Evolutionary conservation across 345 rosid species (phyloP).

Genomic region (Hevea brasiliensis): DNA sequence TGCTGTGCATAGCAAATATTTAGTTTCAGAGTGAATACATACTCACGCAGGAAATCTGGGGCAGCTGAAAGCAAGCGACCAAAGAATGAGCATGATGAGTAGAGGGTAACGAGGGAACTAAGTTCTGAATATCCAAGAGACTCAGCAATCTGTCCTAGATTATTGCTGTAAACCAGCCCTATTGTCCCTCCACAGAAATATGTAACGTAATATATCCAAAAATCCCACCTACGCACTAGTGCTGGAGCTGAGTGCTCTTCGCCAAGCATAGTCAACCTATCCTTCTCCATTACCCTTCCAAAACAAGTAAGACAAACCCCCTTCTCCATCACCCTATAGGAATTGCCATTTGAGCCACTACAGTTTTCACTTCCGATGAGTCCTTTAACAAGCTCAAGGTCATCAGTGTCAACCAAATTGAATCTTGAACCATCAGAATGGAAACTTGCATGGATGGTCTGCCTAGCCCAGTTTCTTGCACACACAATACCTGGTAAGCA

Average conservation of each 20-base stretch:
- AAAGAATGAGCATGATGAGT: conserved; percentile 79
- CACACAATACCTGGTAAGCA: conserved; percentile 59
- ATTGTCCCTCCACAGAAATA: conserved; percentile 81
- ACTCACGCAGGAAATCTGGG: conserved; percentile 74
- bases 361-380: conserved; percentile 33
- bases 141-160: conserved; percentile 78
- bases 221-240: conserved; percentile 59
- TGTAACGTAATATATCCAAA: conserved; percentile 72
- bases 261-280: conserved; percentile 53
- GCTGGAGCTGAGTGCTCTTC: conserved; percentile 63
- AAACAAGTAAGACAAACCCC: conserved; percentile 14
- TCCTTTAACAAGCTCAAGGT: conserved; percentile 50
- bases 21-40: conserved; percentile 26
- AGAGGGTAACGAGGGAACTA: conserved; percentile 54
- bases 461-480: conserved; percentile 49
- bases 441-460: conserved; percentile 18
- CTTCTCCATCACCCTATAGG: neutral
- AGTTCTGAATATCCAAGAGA: conserved; percentile 57
- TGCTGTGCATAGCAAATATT: neutral
- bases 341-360: neutral
- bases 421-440: conserved; percentile 35
- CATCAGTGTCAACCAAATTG: conserved; percentile 44
- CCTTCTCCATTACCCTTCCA: conserved; percentile 40
- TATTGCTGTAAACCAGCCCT: conserved; percentile 83
- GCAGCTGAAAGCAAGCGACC: conserved; percentile 81